Percentiles rank a stretch among this genome's conserved stretches.
phyloP scores from a whole-genome alignment of 2,329 filamentous ascomycete species.

The Neofusicoccum cordaticola region DNA sequence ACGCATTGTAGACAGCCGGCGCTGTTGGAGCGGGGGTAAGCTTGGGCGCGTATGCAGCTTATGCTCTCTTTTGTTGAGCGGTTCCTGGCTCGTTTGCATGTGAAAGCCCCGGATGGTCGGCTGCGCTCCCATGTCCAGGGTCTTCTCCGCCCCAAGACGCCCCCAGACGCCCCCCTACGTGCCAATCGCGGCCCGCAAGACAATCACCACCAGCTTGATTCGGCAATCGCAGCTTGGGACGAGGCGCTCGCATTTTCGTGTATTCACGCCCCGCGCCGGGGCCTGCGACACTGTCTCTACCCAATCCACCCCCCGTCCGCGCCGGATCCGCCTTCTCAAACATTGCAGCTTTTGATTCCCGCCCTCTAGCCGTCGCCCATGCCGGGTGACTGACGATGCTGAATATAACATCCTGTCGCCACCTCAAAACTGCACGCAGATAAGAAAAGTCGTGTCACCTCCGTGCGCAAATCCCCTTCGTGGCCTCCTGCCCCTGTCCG shows the following conservation, averaged over 20 bases:
- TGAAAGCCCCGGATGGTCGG: slow-evolving; percentile 9
- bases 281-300: slow-evolving; percentile 4
- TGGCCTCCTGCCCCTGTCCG: background rate
- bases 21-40: background rate
- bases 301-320: background rate
- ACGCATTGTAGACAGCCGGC: background rate
- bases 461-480: background rate
- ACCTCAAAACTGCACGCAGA: background rate
- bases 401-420: background rate
- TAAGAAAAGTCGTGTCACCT: background rate
- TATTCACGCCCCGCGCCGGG: slow-evolving; percentile 4
- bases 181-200: background rate
- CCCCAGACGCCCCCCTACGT: background rate
- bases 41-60: slow-evolving; percentile 13
- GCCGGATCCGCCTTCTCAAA: slow-evolving; percentile 1
- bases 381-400: background rate
- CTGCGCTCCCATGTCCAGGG: background rate
- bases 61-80: slow-evolving; percentile 15
- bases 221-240: background rate
- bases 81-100: slow-evolving; percentile 9
- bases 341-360: slow-evolving; percentile 7
- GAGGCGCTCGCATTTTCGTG: slow-evolving; percentile 10
- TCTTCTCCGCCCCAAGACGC: background rate
- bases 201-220: background rate
- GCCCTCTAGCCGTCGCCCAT: background rate